Evolutionary conservation across 2,329 filamentous ascomycete genomes (phyloP), one percentile per base, ranked within the genome.

Genomic region (Fusarium buharicum): DNA sequence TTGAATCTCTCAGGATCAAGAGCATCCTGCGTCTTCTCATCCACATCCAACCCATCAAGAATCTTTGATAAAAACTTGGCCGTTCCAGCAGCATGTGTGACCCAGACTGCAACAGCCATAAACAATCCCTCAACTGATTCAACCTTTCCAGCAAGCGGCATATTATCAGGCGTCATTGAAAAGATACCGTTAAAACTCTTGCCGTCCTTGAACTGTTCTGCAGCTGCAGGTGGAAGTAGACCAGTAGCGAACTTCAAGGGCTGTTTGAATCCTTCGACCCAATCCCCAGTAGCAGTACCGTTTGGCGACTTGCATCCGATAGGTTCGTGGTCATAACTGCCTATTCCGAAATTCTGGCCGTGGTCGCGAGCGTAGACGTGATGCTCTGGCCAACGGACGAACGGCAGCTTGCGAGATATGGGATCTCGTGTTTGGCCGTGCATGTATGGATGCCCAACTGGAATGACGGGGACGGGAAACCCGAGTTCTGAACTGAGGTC

Each of bases 141-240:
- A 0, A 64, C 50, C 2, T 22, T 30, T 0, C 68, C 68, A 12
- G 59, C 64, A 0, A 70, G 38, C 0, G 68, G 68, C 68, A 70
- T 70, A 18, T 70, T 70, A 12, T 70, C 68, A 1, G 68, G 68
- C 0, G 68, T 70, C 66, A 70, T 70, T 0, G 68, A 70, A 34
- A 70, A 70, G 4, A 70, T 59, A 6, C 68, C 68, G 9, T 70
- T 70, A 27, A 70, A 70, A 5, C 40, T 31, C 1, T 45, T 57
- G 0, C 58, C 56, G 3, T 44, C 11, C 10, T 33, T 13, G 8
- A 70, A 69, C 6, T 67, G 50, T 6, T 34, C 33, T 0, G 43
- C 41, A 1, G 58, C 41, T 28, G 40, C 14, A 0, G 57, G 33
- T 4, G 68, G 68, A 2, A 70, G 28, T 2, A 70, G n/a, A 0